Evolutionary conservation across 2,329 filamentous ascomycete genomes (phyloP).

Genomic region (Colletotrichum sp.): DNA sequence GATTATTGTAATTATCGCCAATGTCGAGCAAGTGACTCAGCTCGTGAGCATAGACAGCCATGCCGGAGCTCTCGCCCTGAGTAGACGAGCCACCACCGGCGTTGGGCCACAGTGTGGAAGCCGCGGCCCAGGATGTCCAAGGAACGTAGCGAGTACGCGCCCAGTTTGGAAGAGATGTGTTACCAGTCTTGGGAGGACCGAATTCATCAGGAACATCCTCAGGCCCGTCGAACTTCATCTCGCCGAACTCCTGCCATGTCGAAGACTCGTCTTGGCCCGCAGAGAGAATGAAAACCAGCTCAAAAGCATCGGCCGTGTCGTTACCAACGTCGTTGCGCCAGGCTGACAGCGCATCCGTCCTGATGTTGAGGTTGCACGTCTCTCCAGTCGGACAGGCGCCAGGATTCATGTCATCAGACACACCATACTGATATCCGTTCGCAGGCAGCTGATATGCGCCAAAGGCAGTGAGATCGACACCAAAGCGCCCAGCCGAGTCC

Average conservation of each 20-base stretch:
- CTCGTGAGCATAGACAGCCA: slow-evolving; percentile 59
- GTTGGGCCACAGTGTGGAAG: slow-evolving; percentile 57
- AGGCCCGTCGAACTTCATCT: slow-evolving; percentile 53
- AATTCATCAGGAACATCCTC: slow-evolving; percentile 54
- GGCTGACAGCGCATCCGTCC: slow-evolving; percentile 51
- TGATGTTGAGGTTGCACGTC: slow-evolving; percentile 50
- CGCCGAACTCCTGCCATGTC: slow-evolving; percentile 62
- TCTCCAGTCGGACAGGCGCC: slow-evolving; percentile 47
- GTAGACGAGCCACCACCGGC: slow-evolving; percentile 56
- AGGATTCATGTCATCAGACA: slow-evolving; percentile 53
- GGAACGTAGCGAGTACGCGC: slow-evolving; percentile 56
- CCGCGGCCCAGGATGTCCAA: slow-evolving; percentile 59
- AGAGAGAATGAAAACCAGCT: slow-evolving; percentile 59
- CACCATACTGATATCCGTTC: slow-evolving; percentile 53
- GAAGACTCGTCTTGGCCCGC: slow-evolving; percentile 60
- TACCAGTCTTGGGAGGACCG: slow-evolving; percentile 45
- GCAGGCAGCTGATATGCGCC: slow-evolving; percentile 55
- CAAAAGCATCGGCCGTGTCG: slow-evolving; percentile 48
- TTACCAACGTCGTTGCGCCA: slow-evolving; percentile 58
- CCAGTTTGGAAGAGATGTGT: slow-evolving; percentile 44
- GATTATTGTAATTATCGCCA: slow-evolving; percentile 62
- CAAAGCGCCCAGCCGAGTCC: slow-evolving; percentile 56
- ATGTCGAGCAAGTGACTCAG: slow-evolving; percentile 56
- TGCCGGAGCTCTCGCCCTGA: slow-evolving; percentile 57
- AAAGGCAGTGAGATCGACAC: slow-evolving; percentile 57